Evolutionary conservation across 1,284 basidiomycete genomes (phyloP), one percentile per base, ranked within the genome.

Genomic region (Fomitopsis schrenkii): DNA sequence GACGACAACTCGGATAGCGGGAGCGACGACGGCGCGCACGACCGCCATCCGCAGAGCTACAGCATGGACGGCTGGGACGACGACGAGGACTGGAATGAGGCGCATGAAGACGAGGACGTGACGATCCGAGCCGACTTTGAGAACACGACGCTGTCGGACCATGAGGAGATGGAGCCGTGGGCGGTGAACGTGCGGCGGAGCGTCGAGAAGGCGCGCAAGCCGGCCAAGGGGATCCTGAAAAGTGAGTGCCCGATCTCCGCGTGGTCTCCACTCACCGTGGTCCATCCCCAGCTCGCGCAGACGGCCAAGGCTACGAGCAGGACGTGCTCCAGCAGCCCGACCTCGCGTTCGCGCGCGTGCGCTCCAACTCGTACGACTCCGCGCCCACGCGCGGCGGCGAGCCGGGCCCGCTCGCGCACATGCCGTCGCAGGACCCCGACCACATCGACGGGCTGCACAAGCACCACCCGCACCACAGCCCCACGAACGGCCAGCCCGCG

Each of bases 191-290:
- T 87, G 61, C 84, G 85, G 65, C 80, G 83, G 68, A 91, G 83
- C 74, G 76, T 83, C 57, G 93, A 89, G 77, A 79, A 77, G 75
- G 80, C 78, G 65, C 82, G 78, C 71, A 76, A 74, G 67, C 94
- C 96, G 7, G 79, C 86, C 50, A 93, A 85, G 75, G 91, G 95
- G 41, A 98, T 98, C 66, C 77, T 98, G 65, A 98, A 97, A 83
- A 79, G 95, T 95, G 71, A 71, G 89, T 83, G 0, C 35, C 57
- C 55, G 30, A 57, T 45, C 36, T 42, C 58, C 30, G 50, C 40
- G 44, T 57, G 57, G 54, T 65, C 59, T 66, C 35, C 55, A 48
- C 71, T 75, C 61, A 74, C 64, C 48, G 59, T 63, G 54, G 64
- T 64, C 59, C 58, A 56, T 12, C 38, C 60, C 46, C 64, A 72